A percentile compares a stretch with the other conserved stretches of the same genome.
Conservation (phyloP, 2,329 filamentous ascomycete genomes). For the Emmonsiellopsis sp. region DNA sequence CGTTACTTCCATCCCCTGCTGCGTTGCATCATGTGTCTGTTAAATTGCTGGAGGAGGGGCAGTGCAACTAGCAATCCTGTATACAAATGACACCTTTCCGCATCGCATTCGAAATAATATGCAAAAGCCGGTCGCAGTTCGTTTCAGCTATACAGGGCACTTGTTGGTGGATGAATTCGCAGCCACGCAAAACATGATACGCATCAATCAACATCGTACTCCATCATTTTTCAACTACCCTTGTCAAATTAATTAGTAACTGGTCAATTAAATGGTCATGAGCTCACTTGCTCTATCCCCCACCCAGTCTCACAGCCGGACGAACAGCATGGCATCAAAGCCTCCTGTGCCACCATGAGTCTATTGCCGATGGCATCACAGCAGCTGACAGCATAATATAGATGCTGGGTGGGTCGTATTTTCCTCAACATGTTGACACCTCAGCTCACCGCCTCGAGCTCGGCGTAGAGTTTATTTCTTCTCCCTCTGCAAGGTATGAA, state of each 20-base stretch:
- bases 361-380: not conserved
- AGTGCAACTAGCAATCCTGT: not conserved
- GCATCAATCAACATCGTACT: not conserved
- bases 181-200: not conserved
- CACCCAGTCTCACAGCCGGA: not conserved
- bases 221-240: not conserved
- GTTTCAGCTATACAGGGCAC: not conserved
- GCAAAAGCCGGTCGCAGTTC: not conserved
- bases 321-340: not conserved
- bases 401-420: not conserved
- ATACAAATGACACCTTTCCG: not conserved
- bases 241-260: not conserved
- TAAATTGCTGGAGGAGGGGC: not conserved
- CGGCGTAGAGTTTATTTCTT: not conserved
- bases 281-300: not conserved
- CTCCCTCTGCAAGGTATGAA: not conserved
- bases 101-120: not conserved
- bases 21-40: not conserved
- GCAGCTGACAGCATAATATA: not conserved
- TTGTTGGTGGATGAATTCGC: not conserved
- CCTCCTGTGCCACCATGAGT: not conserved
- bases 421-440: too few relatives aligned
- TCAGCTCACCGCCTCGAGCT: constrained; percentile 1
- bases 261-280: not conserved
- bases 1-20: not conserved